phyloP scores from a whole-genome alignment of 2,329 filamentous ascomycete genomes.

The Simplicillium sp. region DNA sequence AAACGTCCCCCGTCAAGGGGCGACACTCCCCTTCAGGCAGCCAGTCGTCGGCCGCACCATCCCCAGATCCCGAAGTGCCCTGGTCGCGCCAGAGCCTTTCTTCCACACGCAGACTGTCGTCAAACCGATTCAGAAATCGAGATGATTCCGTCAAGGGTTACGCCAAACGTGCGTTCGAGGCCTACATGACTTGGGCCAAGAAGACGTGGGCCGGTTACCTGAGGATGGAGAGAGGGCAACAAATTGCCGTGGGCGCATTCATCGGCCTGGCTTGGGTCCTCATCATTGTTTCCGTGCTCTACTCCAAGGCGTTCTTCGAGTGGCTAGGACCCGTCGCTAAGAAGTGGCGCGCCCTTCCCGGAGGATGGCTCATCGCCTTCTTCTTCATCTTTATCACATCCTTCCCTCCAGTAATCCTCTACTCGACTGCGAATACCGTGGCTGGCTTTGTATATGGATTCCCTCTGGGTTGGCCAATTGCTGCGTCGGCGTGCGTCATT shows the following conservation, averaged over 20 bases:
- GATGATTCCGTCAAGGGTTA: too few relatives aligned
- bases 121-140: too few relatives aligned
- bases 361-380: conserved; percentile 71
- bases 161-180: too few relatives aligned
- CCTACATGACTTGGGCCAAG: too few relatives aligned
- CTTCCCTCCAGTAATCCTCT: conserved; percentile 83
- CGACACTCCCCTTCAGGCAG: too few relatives aligned
- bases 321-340: conserved; percentile 64
- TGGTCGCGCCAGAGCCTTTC: too few relatives aligned
- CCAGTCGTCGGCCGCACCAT: too few relatives aligned
- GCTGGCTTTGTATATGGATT: conserved; percentile 48
- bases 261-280: conserved; percentile 42
- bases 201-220: too few relatives aligned
- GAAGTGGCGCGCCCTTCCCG: conserved; percentile 64
- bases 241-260: conserved; percentile 43
- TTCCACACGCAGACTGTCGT: too few relatives aligned
- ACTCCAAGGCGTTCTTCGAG: conserved; percentile 71
- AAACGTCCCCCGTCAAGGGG: too few relatives aligned
- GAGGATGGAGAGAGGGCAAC: conserved; percentile 31
- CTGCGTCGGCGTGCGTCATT: conserved; percentile 65
- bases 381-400: conserved; percentile 63
- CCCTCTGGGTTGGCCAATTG: conserved; percentile 68
- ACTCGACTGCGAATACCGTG: conserved; percentile 59
- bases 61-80: too few relatives aligned
- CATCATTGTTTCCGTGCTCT: conserved; percentile 62